These are phyloP conservation scores for Hypoxylon perforatum DNA, from an alignment of 495 filamentous ascomycete species.

Conservation along the genomic window DNA sequence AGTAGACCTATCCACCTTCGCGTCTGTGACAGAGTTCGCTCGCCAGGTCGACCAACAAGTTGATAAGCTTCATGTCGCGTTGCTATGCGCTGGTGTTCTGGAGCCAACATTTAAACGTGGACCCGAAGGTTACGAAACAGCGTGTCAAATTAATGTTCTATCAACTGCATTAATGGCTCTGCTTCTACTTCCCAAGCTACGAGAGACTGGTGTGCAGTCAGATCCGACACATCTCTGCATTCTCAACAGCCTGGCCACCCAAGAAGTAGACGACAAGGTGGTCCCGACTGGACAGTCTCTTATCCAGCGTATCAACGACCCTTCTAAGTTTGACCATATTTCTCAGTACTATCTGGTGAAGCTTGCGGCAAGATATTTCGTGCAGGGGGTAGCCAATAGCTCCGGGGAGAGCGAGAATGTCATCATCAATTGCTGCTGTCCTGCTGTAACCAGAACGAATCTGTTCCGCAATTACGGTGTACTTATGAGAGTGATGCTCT, in stretches of 20 bases:
- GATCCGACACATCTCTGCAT: constrained; percentile 24
- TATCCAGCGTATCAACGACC: constrained; percentile 20
- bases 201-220: not conserved
- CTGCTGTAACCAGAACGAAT: constrained; percentile 45
- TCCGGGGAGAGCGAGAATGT: constrained; percentile 16
- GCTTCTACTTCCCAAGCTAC: constrained; percentile 64
- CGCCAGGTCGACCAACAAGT: constrained; percentile 32
- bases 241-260: constrained; percentile 32
- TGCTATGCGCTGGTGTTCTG: constrained; percentile 56
- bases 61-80: constrained; percentile 50
- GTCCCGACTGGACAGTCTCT: constrained; percentile 16
- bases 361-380: constrained; percentile 29
- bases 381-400: constrained; percentile 28
- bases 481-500: constrained; percentile 35
- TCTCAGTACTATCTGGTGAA: constrained; percentile 38
- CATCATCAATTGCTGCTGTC: constrained; percentile 46
- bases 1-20: constrained; percentile 35
- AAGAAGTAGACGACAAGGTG: constrained; percentile 2
- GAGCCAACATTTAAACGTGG: constrained; percentile 25
- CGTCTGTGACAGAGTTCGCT: constrained; percentile 31
- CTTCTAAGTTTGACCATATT: not conserved
- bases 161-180: constrained; percentile 66
- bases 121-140: constrained; percentile 64
- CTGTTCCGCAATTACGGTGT: constrained; percentile 31
- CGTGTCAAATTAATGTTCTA: constrained; percentile 69